These are phyloP conservation scores for Quercus aquifolioides DNA, from an alignment of 306 rosid genomes.

Conservation along the genomic window DNA sequence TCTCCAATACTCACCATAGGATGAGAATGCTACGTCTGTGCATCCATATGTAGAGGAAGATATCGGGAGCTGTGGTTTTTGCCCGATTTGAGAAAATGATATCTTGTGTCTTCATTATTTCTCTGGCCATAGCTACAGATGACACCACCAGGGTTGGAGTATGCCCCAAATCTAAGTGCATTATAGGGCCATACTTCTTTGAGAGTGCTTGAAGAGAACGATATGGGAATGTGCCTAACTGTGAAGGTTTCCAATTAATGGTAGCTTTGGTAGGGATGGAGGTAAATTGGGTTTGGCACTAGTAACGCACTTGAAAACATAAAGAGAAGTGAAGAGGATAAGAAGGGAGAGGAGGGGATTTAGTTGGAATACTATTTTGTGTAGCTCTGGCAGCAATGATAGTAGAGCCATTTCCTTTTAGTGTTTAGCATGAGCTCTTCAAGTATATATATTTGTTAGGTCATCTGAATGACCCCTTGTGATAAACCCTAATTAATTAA, in stretches of 20 bases:
- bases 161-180: conserved; percentile 28
- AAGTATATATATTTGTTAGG: too few relatives aligned
- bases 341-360: background rate
- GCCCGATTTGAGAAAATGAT: conserved; percentile 10
- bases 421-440: background rate
- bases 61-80: background rate
- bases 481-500: too few relatives aligned
- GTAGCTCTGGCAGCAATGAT: background rate
- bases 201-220: conserved; percentile 26
- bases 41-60: conserved; percentile 23
- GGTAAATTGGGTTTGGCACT: conserved; percentile 19
- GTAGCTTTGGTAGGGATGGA: conserved; percentile 40
- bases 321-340: background rate
- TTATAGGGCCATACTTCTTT: conserved; percentile 30
- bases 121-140: background rate
- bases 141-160: conserved; percentile 33
- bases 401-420: background rate
- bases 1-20: conserved; percentile 40
- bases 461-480: too few relatives aligned
- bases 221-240: conserved; percentile 36
- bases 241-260: conserved; percentile 39
- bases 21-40: conserved; percentile 17
- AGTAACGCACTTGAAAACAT: too few relatives aligned
- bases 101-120: background rate
- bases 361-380: background rate